phyloP scores from a whole-genome alignment of 257 asterid species.

The Hygrophila difformis region DNA sequence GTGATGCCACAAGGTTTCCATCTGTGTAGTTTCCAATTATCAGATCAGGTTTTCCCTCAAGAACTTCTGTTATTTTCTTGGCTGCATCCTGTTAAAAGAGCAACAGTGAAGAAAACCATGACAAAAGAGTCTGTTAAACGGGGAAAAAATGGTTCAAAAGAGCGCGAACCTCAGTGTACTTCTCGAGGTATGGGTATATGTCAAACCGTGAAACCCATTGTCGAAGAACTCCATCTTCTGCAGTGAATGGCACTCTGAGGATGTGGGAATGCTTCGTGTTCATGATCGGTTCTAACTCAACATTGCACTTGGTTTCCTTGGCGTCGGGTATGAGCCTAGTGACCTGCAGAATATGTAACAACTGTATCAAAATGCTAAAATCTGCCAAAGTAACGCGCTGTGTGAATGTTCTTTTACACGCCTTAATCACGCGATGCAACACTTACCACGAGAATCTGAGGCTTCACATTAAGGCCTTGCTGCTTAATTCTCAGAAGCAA shows the following conservation, averaged over 20 bases:
- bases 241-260: constrained; percentile 75
- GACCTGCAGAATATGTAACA: constrained; percentile 51
- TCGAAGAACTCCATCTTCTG: constrained; percentile 58
- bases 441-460: constrained; percentile 85
- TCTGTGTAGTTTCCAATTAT: constrained; percentile 83
- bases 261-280: constrained; percentile 84
- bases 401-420: too few relatives aligned
- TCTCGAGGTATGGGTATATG: constrained; percentile 82
- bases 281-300: constrained; percentile 59
- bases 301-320: constrained; percentile 78
- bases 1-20: constrained; percentile 91
- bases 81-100: constrained; percentile 46
- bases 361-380: too few relatives aligned
- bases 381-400: too few relatives aligned
- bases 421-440: too few relatives aligned
- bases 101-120: background rate
- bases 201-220: constrained; percentile 94
- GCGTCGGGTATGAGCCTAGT: constrained; percentile 88
- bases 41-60: constrained; percentile 93
- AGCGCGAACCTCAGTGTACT: constrained; percentile 56
- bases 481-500: constrained; percentile 69
- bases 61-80: constrained; percentile 48
- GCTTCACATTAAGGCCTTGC: constrained; percentile 81
- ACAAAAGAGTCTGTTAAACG: background rate
- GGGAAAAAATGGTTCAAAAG: background rate